Evolutionary conservation across 345 rosid species (phyloP).

Genomic region (Euphorbia tirucalli): DNA sequence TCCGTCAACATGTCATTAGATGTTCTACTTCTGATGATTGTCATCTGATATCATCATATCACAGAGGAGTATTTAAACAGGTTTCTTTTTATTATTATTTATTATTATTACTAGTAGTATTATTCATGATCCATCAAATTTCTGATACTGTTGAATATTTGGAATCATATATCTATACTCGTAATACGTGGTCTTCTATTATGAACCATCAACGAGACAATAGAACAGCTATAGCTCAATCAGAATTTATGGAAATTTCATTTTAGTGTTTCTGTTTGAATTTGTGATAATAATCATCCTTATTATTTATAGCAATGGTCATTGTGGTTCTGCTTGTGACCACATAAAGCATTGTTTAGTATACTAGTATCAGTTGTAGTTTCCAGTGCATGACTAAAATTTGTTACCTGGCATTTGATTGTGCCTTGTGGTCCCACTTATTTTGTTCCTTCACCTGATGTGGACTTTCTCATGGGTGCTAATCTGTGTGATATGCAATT

Average conservation of each 20-base stretch:
- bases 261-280: background rate
- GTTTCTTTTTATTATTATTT: conserved; percentile 33
- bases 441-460: background rate
- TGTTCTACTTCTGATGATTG: conserved; percentile 71
- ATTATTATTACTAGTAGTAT: background rate
- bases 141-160: background rate
- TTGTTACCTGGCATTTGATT: background rate
- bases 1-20: conserved; percentile 56
- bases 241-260: background rate
- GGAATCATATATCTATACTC: background rate
- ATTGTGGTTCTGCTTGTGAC: background rate
- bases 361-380: background rate
- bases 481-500: too few species aligned
- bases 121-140: background rate
- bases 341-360: background rate
- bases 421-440: background rate
- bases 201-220: too few species aligned
- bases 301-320: too few species aligned
- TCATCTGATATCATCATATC: conserved; percentile 80
- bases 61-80: conserved; percentile 69
- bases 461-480: background rate
- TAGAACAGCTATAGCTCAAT: too few species aligned
- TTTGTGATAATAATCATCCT: background rate
- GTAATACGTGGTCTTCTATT: background rate
- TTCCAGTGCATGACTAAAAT: background rate